Percentiles rank a stretch among this genome's conserved stretches.
phyloP scores from a whole-genome alignment of 139 green algal species.

The Spirogloea muscicola region DNA sequence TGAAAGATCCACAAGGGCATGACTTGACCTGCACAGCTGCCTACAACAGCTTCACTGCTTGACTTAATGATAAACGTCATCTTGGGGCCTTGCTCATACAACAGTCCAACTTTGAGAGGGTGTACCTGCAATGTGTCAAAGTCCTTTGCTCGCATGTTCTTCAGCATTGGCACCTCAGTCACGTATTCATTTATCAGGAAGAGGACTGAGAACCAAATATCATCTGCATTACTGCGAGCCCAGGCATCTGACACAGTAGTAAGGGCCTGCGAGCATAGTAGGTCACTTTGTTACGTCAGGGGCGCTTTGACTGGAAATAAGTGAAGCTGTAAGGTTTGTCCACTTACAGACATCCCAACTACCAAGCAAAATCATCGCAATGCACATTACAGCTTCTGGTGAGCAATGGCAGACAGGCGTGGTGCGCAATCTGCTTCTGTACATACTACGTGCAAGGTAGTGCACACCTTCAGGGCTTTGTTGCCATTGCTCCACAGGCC shows the following conservation, averaged over 20 bases:
- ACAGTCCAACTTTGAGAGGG: no score
- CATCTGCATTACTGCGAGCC: slow-evolving; percentile 23
- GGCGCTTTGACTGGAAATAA: not conserved
- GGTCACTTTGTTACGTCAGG: no score
- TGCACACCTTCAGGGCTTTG: no score
- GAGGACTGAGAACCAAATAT: slow-evolving; percentile 34
- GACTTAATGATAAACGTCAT: no score
- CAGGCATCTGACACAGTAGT: slow-evolving; percentile 7
- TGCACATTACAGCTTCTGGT: not conserved
- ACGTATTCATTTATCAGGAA: slow-evolving; percentile 38
- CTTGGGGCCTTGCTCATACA: no score
- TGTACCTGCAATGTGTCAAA: slow-evolving; percentile 16
- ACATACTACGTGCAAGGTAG: no score
- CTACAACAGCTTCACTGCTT: no score
- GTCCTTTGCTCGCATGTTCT: slow-evolving; percentile 24
- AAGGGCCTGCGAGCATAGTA: slow-evolving; percentile 15
- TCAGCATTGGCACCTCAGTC: slow-evolving; percentile 12
- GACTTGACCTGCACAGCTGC: no score
- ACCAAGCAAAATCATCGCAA: not conserved
- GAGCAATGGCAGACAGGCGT: not conserved
- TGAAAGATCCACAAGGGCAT: no score
- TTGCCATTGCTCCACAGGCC: slow-evolving; percentile 20
- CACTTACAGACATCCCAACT: not conserved
- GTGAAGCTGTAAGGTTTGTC: not conserved
- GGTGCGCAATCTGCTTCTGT: no score